Percentiles rank a stretch among this genome's conserved stretches.
phyloP scores from a whole-genome alignment of 2,329 filamentous ascomycete genomes.

The Phaeosphaeriaceae sp. region DNA sequence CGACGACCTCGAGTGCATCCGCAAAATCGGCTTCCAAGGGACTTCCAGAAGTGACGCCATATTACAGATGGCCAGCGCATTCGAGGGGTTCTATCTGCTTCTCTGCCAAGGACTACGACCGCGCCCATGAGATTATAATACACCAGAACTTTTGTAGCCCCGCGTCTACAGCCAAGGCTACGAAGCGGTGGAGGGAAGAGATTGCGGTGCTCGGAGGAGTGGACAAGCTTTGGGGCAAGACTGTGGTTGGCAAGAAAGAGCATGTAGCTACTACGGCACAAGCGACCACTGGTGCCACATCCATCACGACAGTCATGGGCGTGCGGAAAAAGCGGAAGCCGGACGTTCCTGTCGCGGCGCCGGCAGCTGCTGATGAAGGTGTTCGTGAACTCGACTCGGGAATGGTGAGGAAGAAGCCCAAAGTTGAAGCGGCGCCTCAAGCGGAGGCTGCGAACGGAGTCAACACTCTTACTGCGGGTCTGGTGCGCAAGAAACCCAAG shows the following conservation, averaged over 20 bases:
- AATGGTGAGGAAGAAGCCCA: constrained; percentile 44
- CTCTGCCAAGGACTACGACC: constrained; percentile 70
- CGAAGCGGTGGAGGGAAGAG: constrained; percentile 74
- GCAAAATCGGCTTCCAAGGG: constrained; percentile 46
- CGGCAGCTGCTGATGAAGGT: constrained; percentile 10
- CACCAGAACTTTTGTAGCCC: constrained; percentile 76
- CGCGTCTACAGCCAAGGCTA: constrained; percentile 70
- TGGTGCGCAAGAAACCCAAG: constrained; percentile 48
- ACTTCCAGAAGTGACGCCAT: constrained; percentile 61
- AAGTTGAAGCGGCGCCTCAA: constrained; percentile 26
- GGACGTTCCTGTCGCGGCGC: constrained; percentile 14
- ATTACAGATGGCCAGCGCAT: constrained; percentile 71
- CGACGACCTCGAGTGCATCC: constrained; percentile 58
- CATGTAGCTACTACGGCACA: constrained; percentile 1
- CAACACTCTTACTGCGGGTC: constrained; percentile 36
- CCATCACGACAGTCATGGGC: constrained; percentile 35
- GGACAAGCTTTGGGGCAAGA: constrained; percentile 35
- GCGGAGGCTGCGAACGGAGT: constrained; percentile 25
- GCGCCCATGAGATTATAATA: constrained; percentile 73
- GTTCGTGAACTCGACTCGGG: constrained; percentile 27
- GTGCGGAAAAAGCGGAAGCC: constrained; percentile 48
- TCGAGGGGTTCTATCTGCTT: constrained; percentile 72
- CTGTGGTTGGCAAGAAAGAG: constrained; percentile 36
- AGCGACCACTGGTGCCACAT: constrained; percentile 14
- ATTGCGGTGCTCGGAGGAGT: constrained; percentile 57